Conservation (phyloP, 2,329 filamentous ascomycete species). For the Stachybotrys chlorohalonatus region DNA sequence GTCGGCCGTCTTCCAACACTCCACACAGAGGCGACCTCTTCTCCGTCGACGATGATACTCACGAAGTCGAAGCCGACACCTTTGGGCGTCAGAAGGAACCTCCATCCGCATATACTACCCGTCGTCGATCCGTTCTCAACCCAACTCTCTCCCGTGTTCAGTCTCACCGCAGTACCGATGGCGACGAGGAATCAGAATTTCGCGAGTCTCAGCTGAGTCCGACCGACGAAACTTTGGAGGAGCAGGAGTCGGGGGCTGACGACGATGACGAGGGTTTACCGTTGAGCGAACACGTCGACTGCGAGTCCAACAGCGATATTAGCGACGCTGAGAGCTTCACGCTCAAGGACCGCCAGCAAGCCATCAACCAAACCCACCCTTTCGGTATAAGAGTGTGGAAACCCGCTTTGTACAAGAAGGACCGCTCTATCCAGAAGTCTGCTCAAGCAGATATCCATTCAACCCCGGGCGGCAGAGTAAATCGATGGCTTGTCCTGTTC, state of each 20-base stretch:
- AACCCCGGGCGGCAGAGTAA: slow-evolving; percentile 79
- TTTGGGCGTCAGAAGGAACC: slow-evolving; percentile 32
- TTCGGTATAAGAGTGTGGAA: slow-evolving; percentile 99
- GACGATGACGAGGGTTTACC: slow-evolving; percentile 25
- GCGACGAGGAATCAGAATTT: slow-evolving; percentile 13
- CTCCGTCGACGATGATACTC: slow-evolving; percentile 79
- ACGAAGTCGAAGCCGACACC: slow-evolving; percentile 68
- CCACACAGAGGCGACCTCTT: slow-evolving; percentile 80
- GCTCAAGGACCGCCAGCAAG: slow-evolving; percentile 89
- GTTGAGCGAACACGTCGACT: slow-evolving; percentile 41
- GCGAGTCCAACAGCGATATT: slow-evolving; percentile 60
- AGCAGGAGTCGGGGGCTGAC: slow-evolving; percentile 10
- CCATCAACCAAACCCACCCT: slow-evolving; percentile 97
- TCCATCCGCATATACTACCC: slow-evolving; percentile 18
- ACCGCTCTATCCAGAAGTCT: slow-evolving; percentile 88
- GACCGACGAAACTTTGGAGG: slow-evolving; percentile 19
- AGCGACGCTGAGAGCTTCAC: slow-evolving; percentile 98
- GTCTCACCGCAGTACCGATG: slow-evolving; percentile 19
- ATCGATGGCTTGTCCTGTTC: slow-evolving; percentile 74
- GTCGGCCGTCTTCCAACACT: slow-evolving; percentile 67
- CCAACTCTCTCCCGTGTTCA: slow-evolving; percentile 31
- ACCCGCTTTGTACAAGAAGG: slow-evolving; percentile 95
- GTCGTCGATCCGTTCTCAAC: slow-evolving; percentile 23
- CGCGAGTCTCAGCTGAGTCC: slow-evolving; percentile 12
- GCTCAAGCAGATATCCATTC: slow-evolving; percentile 97